phyloP scores from a whole-genome alignment of 139 green algal species.

The Chlorella sp. region DNA sequence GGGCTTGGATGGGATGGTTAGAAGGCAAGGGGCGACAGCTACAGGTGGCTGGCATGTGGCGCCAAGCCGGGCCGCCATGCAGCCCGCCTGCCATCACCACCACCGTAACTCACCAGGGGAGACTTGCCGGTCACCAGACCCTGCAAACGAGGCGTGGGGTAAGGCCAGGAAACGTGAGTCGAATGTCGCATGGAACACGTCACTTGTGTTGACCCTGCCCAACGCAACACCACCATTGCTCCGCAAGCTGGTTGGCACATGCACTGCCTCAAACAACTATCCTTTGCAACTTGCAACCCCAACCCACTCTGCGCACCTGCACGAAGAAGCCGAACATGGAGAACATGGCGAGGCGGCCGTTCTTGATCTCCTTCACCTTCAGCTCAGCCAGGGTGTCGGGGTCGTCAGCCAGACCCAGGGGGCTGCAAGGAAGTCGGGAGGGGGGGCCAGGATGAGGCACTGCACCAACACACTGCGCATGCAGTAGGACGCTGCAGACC shows the following conservation, averaged over 20 bases:
- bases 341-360: slow-evolving; percentile 95
- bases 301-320: slow-evolving; percentile 45
- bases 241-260: not conserved
- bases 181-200: slow-evolving; percentile 47
- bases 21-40: too few relatives aligned
- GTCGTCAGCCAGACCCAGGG: slow-evolving; percentile 85
- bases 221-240: not conserved
- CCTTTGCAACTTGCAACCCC: not conserved
- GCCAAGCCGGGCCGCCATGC: too few relatives aligned
- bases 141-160: slow-evolving; percentile 65
- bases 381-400: slow-evolving; percentile 83
- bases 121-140: slow-evolving; percentile 81
- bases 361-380: slow-evolving; percentile 95
- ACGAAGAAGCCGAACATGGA: slow-evolving; percentile 93
- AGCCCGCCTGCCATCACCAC: too few relatives aligned
- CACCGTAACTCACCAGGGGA: slow-evolving; percentile 4
- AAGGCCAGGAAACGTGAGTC: not conserved
- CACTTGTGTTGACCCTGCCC: too few relatives aligned
- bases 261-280: not conserved
- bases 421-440: slow-evolving; percentile 31
- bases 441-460: too few relatives aligned
- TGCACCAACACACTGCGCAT: too few relatives aligned
- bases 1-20: too few relatives aligned
- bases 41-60: too few relatives aligned
- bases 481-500: too few relatives aligned